A percentile compares a stretch with the other conserved stretches of the same genome.
phyloP scores from a whole-genome alignment of 371 early-diverging fungal species.

The Mucor velutinosus region DNA sequence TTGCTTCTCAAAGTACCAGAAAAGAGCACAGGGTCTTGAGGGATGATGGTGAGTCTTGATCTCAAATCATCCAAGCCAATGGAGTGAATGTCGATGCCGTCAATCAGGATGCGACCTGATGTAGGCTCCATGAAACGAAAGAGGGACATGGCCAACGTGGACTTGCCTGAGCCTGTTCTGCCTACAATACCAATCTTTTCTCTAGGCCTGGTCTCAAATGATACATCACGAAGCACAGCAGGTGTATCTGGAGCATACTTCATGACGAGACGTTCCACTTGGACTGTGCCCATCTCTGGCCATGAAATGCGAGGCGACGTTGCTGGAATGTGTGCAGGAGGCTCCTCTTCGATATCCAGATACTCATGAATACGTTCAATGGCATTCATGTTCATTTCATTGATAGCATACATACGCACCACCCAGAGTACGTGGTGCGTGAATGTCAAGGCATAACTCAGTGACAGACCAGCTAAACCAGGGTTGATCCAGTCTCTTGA shows the following conservation, averaged over 20 bases:
- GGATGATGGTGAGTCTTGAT: conserved; percentile 65
- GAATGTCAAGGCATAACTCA: conserved; percentile 71
- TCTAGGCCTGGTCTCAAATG: conserved; percentile 55
- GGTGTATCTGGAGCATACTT: conserved; percentile 67
- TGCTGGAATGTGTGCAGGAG: conserved; percentile 50
- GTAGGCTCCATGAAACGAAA: conserved; percentile 76
- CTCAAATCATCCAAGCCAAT: conserved; percentile 71
- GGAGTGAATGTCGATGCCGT: conserved; percentile 68
- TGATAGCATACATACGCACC: conserved; percentile 76
- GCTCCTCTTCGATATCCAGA: conserved; percentile 69
- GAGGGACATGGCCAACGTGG: conserved; percentile 66
- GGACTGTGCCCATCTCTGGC: conserved; percentile 74
- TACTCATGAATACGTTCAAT: conserved; percentile 87
- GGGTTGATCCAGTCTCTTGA: conserved; percentile 60
- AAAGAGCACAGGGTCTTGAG: conserved; percentile 78
- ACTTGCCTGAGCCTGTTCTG: conserved; percentile 62
- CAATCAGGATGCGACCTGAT: conserved; percentile 64
- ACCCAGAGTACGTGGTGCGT: conserved; percentile 78
- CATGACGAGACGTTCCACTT: conserved; percentile 63
- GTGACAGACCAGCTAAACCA: conserved; percentile 78
- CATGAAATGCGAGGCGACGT: conserved; percentile 61
- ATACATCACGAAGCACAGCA: conserved; percentile 70
- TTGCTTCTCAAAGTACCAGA: conserved; percentile 81
- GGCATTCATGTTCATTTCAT: conserved; percentile 86
- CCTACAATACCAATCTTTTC: conserved; percentile 71